These are phyloP conservation scores for Suhomyces sp. DNA, from an alignment of 805 yeast species.

Conservation along the genomic window DNA sequence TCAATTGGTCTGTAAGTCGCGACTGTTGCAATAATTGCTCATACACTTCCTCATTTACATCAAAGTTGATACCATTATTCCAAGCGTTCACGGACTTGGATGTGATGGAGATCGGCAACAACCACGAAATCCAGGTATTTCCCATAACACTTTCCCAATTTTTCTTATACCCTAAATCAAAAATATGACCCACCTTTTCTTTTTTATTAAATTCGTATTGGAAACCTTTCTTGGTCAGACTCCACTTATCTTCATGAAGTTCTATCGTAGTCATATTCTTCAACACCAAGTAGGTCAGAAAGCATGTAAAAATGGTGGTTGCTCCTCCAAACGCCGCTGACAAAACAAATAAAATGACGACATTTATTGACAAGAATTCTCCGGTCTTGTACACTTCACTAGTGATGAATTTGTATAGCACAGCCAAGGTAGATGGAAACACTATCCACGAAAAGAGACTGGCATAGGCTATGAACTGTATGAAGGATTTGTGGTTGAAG, in stretches of 20 bases:
- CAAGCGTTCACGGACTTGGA: conserved; percentile 16
- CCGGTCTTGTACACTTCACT: conserved; percentile 35
- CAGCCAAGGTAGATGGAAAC: conserved; percentile 36
- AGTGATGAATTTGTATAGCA: conserved; percentile 50
- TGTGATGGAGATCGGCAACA: conserved; percentile 52
- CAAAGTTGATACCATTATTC: conserved; percentile 53
- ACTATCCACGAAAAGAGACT: conserved; percentile 47
- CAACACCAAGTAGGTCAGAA: conserved; percentile 58
- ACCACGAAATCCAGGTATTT: conserved; percentile 59
- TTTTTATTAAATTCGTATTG: conserved; percentile 40
- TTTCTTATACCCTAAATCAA: conserved; percentile 61
- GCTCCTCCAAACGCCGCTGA: conserved; percentile 52
- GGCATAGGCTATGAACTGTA: conserved; percentile 66
- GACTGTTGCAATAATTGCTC: conserved; percentile 41
- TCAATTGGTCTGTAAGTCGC: conserved; percentile 45
- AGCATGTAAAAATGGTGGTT: conserved; percentile 48
- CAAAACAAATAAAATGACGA: conserved; percentile 61
- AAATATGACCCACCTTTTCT: conserved; percentile 60
- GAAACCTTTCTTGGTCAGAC: conserved; percentile 36
- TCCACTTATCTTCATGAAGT: conserved; percentile 55
- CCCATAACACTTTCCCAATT: conserved; percentile 85
- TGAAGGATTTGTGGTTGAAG: conserved; percentile 72
- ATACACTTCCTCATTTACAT: conserved; percentile 43
- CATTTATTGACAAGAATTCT: conserved; percentile 51
- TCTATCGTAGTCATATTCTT: conserved; percentile 82